Conservation (phyloP, 202 grass and related monocot genomes). For the Tripidium arundinaceum region DNA sequence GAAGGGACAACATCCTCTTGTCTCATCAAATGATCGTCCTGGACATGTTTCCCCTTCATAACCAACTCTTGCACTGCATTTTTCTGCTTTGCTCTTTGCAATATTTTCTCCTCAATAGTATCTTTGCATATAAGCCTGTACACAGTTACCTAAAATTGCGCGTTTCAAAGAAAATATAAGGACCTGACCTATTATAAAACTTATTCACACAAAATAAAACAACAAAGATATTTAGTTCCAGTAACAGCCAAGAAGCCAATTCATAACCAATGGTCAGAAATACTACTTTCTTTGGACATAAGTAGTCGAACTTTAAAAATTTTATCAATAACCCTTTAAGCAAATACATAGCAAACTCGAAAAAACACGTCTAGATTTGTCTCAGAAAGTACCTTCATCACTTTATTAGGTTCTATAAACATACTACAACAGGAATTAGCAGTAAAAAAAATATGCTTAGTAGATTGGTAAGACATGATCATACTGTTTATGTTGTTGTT, state of each 20-base stretch:
- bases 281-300: no score
- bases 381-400: background rate
- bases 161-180: constrained; percentile 38
- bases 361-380: background rate
- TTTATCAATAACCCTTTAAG: background rate
- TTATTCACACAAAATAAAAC: background rate
- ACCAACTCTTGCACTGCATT: constrained; percentile 98
- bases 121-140: constrained; percentile 99
- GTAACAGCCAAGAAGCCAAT: background rate
- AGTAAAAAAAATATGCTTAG: no score
- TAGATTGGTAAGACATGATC: constrained; percentile 65
- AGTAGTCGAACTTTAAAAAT: background rate
- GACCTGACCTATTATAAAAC: constrained; percentile 14
- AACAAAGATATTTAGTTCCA: background rate
- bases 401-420: background rate
- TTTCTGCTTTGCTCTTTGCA: constrained; percentile 95
- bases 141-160: constrained; percentile 74
- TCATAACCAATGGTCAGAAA: background rate
- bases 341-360: background rate
- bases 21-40: constrained; percentile 83
- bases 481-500: constrained; percentile 31
- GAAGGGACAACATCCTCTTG: constrained; percentile 43
- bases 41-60: constrained; percentile 95
- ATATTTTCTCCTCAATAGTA: constrained; percentile 97
- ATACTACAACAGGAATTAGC: background rate